Percentiles rank a stretch among this genome's conserved stretches.
Evolutionary conservation across 148 eudicot species (phyloP).

Genomic region (Heliamphora exappendiculata): DNA sequence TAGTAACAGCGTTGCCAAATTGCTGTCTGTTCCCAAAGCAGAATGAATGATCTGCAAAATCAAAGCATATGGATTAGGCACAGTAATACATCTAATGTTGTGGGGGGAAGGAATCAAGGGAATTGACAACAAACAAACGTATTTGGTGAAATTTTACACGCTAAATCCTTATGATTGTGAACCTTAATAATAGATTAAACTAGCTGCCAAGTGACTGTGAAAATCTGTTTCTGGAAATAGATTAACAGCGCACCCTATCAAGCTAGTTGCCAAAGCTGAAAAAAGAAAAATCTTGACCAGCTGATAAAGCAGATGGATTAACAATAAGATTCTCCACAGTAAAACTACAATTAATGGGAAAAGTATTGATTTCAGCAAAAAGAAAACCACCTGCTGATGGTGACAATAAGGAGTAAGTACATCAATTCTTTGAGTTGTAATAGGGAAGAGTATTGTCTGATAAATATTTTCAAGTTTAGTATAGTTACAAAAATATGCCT

Average conservation of each 20-base stretch:
- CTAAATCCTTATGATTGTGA: neutral
- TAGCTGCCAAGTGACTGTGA: no score
- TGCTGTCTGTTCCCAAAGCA: conserved; percentile 43
- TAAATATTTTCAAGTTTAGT: no score
- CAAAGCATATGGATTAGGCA: conserved; percentile 1
- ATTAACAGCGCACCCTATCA: conserved; percentile 62
- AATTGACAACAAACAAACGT: no score
- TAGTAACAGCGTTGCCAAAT: conserved; percentile 43
- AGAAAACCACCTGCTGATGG: no score
- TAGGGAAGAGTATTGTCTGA: no score
- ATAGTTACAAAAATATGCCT: no score
- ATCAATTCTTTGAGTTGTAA: no score
- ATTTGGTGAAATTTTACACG: no score
- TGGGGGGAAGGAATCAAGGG: neutral
- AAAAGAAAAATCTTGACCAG: conserved; percentile 64
- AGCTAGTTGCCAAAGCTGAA: conserved; percentile 65
- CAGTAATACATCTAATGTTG: neutral
- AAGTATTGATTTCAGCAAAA: no score
- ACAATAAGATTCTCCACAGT: no score
- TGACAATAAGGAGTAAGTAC: no score
- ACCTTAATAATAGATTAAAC: neutral
- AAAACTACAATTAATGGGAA: no score
- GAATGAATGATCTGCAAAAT: conserved; percentile 36
- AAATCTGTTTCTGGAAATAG: conserved; percentile 60
- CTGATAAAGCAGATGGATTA: conserved; percentile 44